These are phyloP conservation scores for Pezicula radicicola DNA, from an alignment of 2,329 filamentous ascomycete species.

Conservation along the genomic window DNA sequence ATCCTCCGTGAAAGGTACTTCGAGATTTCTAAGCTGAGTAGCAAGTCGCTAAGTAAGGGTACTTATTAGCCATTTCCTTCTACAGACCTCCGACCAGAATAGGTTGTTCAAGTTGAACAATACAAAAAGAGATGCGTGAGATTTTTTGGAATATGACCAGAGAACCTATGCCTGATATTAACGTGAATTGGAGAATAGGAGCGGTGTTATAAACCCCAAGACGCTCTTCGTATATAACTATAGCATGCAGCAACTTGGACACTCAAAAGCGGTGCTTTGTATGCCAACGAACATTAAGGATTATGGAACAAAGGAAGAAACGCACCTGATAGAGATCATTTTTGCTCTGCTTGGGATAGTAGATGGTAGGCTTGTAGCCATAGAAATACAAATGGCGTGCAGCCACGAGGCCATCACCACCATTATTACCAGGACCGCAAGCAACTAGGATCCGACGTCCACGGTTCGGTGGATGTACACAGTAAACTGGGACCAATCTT, in stretches of 20 bases:
- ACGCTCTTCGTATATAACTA: no score
- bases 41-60: constrained; percentile 62
- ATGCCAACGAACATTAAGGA: background rate
- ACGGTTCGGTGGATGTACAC: constrained; percentile 70
- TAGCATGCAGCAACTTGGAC: background rate
- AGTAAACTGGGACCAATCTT: constrained; percentile 61
- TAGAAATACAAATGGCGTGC: constrained; percentile 90
- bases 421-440: constrained; percentile 82
- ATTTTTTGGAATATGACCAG: no score
- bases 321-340: constrained; percentile 83
- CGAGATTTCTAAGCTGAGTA: constrained; percentile 80
- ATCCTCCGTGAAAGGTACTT: constrained; percentile 80
- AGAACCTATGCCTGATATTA: no score
- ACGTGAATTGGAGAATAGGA: no score
- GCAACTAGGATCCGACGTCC: constrained; percentile 78
- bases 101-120: background rate
- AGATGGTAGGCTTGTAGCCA: constrained; percentile 84
- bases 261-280: background rate
- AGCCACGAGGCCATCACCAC: constrained; percentile 89
- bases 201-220: no score
- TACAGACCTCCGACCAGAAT: background rate
- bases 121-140: background rate
- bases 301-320: background rate
- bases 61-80: background rate
- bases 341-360: constrained; percentile 90